Conservation (phyloP, 805 yeast genomes). For the Spathaspora girioi region DNA sequence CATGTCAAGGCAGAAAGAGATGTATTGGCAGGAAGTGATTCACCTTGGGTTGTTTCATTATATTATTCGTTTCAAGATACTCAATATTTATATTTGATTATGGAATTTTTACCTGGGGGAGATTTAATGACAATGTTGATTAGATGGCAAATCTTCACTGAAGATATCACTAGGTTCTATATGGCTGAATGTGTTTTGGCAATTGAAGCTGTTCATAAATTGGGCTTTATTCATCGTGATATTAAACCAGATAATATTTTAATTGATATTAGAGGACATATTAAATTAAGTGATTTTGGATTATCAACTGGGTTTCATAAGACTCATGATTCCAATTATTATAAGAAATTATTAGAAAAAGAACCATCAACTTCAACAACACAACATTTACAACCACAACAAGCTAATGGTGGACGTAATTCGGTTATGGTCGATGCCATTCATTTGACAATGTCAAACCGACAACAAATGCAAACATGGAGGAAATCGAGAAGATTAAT, state of each 20-base stretch:
- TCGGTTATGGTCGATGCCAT: slow-evolving; percentile 91
- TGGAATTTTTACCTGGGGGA: slow-evolving; percentile 83
- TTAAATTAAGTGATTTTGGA: slow-evolving; percentile 72
- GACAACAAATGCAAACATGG: slow-evolving; percentile 96
- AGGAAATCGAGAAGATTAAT: slow-evolving; percentile 83
- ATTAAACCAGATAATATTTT: slow-evolving; percentile 95
- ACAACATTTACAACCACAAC: slow-evolving; percentile 22
- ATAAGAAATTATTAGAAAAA: slow-evolving; percentile 70
- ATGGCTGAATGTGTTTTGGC: slow-evolving; percentile 97
- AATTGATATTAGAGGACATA: slow-evolving; percentile 74
- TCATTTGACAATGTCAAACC: slow-evolving; percentile 89
- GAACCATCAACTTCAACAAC: slow-evolving; percentile 39
- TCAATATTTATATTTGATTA: slow-evolving; percentile 68
- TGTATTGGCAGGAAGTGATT: slow-evolving; percentile 84
- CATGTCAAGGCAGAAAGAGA: slow-evolving; percentile 96
- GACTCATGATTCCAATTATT: slow-evolving; percentile 87
- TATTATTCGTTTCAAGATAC: slow-evolving; percentile 81
- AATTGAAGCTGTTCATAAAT: slow-evolving; percentile 87
- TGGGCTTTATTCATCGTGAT: slow-evolving; percentile 95
- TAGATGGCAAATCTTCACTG: slow-evolving; percentile 90
- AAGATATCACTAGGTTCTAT: slow-evolving; percentile 87
- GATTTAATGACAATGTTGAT: slow-evolving; percentile 93
- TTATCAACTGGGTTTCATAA: slow-evolving; percentile 88
- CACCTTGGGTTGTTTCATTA: slow-evolving; percentile 84
- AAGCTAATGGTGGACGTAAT: slow-evolving; percentile 48